phyloP scores from a whole-genome alignment of 2,329 filamentous ascomycete species.

The Penicillium sumatraense region DNA sequence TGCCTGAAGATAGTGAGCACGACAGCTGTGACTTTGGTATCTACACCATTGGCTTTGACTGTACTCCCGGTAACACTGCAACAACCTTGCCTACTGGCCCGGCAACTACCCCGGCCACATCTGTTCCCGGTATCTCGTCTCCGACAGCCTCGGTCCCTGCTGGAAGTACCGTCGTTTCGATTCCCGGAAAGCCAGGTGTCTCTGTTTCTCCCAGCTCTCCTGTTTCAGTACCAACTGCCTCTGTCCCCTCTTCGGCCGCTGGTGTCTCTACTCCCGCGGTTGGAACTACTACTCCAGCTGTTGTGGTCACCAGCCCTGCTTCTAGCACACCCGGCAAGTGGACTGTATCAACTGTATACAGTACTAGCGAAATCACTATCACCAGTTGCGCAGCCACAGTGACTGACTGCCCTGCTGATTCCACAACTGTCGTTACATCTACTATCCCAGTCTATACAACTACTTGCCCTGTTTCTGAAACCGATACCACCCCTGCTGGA shows the following conservation, averaged over 20 bases:
- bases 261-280: slow-evolving; percentile 18
- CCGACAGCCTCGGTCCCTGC: slow-evolving; percentile 30
- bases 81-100: slow-evolving; percentile 5
- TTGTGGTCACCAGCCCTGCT: slow-evolving; percentile 19
- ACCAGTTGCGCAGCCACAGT: slow-evolving; percentile 46
- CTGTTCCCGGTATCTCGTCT: slow-evolving; percentile 3
- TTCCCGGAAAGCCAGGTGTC: background rate
- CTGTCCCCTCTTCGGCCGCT: slow-evolving; percentile 8
- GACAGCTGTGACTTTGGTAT: slow-evolving; percentile 71
- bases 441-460: slow-evolving; percentile 12
- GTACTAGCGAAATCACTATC: slow-evolving; percentile 43
- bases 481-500: slow-evolving; percentile 15
- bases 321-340: slow-evolving; percentile 19
- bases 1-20: slow-evolving; percentile 59
- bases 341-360: slow-evolving; percentile 45
- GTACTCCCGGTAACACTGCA: slow-evolving; percentile 25
- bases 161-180: slow-evolving; percentile 24
- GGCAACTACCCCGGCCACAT: background rate
- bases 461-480: slow-evolving; percentile 16
- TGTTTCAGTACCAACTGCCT: background rate
- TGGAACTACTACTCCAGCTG: slow-evolving; percentile 20
- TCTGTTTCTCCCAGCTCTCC: background rate
- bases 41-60: slow-evolving; percentile 34
- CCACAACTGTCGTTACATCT: slow-evolving; percentile 21
- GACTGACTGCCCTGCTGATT: slow-evolving; percentile 57